Base-by-base conservation (phyloP, 257 asterid genomes). In the Solanum etuberosum region DNA sequence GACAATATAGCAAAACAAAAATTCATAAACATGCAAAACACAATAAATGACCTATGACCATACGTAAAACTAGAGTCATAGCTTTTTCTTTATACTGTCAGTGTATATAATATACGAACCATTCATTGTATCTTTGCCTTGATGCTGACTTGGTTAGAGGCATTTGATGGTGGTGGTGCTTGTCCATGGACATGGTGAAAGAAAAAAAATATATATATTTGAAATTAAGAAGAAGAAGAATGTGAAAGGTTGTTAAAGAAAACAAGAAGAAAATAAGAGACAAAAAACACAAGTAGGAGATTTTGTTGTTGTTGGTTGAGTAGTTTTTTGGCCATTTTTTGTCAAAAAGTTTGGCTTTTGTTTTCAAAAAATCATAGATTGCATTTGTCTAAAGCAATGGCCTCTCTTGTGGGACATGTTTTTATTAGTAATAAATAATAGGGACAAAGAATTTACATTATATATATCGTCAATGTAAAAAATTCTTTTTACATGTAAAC, bases 41-140 rank as follows among this genome's bases (percentile, higher is more conserved):
- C 4, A 25, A 73, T 73, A 35, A 73, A 37, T 73, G 6, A 37
- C 82, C 3, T 35, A 37, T 21, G 13, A 73, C 51, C 21, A 71
- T 15, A 71, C 2, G 25, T 71, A 71, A 68, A 32, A 71, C 43
- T 71, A 71, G 8, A 18, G 11, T 2, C 2, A 73, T 73, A 21
- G 1, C 20, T 0, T 20, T 34, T 35, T 20, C 3, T 72, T 35
- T 37, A 73, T 6, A 21, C 20, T 73, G 20, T 37, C 11, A 37
- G 11, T 21, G 15, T 73, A 73, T 37, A 73, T 72, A 72, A 15
- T 12, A 31, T 5, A 78, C 38, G 16, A 43, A 96, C 99, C 98
- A 96, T 96, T 96, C 98, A 21, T 92, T 93, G 91, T 94, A 92
- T 32, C 94, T 91, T 18, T 93, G 98, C 87, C 85, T 20, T 18